These are phyloP conservation scores for Lunularia cruciata DNA, from an alignment of 225 moss, liverwort and hornwort species.

Conservation along the genomic window DNA sequence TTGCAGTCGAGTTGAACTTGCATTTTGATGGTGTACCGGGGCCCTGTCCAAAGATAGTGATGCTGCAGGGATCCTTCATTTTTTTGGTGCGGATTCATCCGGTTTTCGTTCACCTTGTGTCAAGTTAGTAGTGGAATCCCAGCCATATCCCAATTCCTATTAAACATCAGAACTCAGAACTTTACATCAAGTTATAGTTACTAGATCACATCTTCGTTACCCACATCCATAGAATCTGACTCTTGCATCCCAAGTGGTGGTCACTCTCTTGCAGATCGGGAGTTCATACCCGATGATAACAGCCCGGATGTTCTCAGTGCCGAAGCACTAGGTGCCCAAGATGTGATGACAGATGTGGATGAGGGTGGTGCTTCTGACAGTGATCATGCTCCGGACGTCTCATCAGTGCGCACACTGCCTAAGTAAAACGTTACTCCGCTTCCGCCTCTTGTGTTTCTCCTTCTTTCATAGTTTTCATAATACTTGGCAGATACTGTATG, in stretches of 20 bases:
- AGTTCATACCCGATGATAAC: constrained; percentile 28
- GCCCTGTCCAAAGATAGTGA: too few relatives aligned
- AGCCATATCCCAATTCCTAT: too few relatives aligned
- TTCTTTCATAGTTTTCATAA: neutral
- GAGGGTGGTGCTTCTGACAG: constrained; percentile 24
- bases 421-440: neutral
- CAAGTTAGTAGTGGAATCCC: too few relatives aligned
- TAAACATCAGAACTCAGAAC: too few relatives aligned
- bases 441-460: neutral
- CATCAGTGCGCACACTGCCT: neutral
- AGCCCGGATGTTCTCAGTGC: constrained; percentile 25
- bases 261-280: constrained; percentile 20
- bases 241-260: too few relatives aligned
- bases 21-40: too few relatives aligned
- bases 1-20: neutral
- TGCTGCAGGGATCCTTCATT: too few relatives aligned
- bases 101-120: neutral
- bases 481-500: constrained; percentile 7
- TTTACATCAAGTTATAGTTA: too few relatives aligned
- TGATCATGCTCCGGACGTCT: constrained; percentile 12
- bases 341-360: constrained; percentile 11
- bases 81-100: too few relatives aligned
- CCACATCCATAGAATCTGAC: too few relatives aligned
- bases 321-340: constrained; percentile 17
- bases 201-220: too few relatives aligned